Evolutionary conservation across 2,329 filamentous ascomycete genomes (phyloP).

Genomic region (Ophiostoma triangulosporum): DNA sequence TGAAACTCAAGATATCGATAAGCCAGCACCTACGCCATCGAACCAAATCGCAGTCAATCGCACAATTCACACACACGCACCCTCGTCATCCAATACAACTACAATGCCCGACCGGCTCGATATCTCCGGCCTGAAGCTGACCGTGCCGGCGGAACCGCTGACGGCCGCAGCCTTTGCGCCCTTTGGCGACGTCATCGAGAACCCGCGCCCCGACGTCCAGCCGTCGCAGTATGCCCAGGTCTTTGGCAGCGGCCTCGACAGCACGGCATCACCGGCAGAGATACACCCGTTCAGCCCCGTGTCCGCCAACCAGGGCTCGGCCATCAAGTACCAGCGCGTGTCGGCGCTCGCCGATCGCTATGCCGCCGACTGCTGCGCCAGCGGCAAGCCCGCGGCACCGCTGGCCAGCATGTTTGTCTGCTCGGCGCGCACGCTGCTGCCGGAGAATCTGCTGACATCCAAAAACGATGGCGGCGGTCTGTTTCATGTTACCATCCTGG

Average conservation of each 20-base stretch:
- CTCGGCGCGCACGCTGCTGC: conserved; percentile 39
- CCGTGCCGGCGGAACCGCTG: conserved; percentile 50
- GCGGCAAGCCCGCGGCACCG: conserved; percentile 39
- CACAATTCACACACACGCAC: background rate
- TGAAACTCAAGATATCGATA: too few relatives aligned
- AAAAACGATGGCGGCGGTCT: conserved; percentile 16
- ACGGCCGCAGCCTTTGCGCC: conserved; percentile 54
- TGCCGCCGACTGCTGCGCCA: conserved; percentile 38
- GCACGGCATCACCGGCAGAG: background rate
- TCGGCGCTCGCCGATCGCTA: conserved; percentile 64
- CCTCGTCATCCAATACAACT: background rate
- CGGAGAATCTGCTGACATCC: background rate
- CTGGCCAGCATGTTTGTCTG: conserved; percentile 87
- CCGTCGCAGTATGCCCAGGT: conserved; percentile 26
- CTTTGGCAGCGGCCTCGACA: conserved; percentile 3
- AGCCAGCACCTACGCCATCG: too few relatives aligned
- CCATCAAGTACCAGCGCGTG: conserved; percentile 73
- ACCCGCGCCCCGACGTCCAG: conserved; percentile 47
- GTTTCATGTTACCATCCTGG: conserved; percentile 62
- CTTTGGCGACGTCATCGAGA: conserved; percentile 74
- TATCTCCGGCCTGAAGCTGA: conserved; percentile 32
- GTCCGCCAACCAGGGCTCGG: conserved; percentile 71
- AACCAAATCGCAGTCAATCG: background rate
- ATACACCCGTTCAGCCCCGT: conserved; percentile 29
- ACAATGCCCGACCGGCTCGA: conserved; percentile 19